Conservation (phyloP, 176 grass and related monocot species). For the Puya raimondii region DNA sequence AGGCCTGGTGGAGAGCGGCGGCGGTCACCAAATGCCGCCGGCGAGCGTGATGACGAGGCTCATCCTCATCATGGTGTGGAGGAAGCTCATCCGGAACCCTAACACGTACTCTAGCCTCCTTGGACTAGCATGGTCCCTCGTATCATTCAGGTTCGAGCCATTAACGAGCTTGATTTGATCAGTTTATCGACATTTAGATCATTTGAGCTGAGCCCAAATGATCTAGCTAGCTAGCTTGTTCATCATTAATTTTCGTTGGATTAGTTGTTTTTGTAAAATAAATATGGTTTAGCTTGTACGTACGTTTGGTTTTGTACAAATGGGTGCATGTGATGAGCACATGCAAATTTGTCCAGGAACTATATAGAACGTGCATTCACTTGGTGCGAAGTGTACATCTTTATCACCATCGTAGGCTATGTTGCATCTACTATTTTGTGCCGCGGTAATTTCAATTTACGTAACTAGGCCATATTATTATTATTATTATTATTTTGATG, state of each 20-base stretch:
- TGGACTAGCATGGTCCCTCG: slow-evolving; percentile 81
- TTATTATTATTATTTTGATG: no score
- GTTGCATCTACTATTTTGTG: no score
- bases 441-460: no score
- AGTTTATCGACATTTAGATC: no score
- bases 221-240: no score
- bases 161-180: no score
- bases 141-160: slow-evolving; percentile 64
- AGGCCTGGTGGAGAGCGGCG: slow-evolving; percentile 50
- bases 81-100: slow-evolving; percentile 97
- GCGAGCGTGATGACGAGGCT: slow-evolving; percentile 95
- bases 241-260: no score
- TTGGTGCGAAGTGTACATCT: slow-evolving; percentile 12
- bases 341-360: slow-evolving; percentile 36
- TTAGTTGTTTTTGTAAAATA: no score
- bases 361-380: slow-evolving; percentile 26
- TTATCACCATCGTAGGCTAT: slow-evolving; percentile 14
- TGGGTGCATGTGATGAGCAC: slow-evolving; percentile 64
- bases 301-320: neutral
- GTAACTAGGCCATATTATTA: no score
- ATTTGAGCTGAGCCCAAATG: no score
- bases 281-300: no score
- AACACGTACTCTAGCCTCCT: slow-evolving; percentile 99
- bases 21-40: slow-evolving; percentile 81
- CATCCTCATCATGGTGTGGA: slow-evolving; percentile 99